phyloP scores from a whole-genome alignment of 768 basidiomycete genomes.

The Russula vinacea region DNA sequence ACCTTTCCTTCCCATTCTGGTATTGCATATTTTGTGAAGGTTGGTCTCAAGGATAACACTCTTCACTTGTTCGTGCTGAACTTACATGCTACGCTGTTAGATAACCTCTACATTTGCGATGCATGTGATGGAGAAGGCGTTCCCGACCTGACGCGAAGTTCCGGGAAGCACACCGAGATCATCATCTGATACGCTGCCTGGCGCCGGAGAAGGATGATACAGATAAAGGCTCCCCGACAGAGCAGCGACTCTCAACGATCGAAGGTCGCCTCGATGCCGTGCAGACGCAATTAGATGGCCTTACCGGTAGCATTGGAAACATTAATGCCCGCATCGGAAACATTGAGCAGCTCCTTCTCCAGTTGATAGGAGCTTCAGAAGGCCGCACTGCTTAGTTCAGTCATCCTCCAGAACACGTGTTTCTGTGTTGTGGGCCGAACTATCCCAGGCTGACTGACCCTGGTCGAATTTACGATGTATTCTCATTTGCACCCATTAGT shows the following conservation, averaged over 20 bases:
- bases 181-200: constrained; percentile 21
- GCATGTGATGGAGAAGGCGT: background rate
- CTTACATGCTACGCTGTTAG: background rate
- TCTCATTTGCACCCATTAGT: no score
- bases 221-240: constrained; percentile 1
- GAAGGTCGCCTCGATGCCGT: constrained; percentile 6
- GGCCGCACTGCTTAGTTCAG: background rate
- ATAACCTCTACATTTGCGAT: constrained; percentile 19
- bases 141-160: constrained; percentile 4
- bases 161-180: constrained; percentile 5
- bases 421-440: background rate
- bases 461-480: no score
- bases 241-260: constrained; percentile 1
- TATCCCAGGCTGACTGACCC: no score
- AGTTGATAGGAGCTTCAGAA: background rate
- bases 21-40: constrained; percentile 36
- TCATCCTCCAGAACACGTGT: background rate
- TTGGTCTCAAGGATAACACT: background rate
- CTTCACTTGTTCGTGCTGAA: background rate
- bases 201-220: background rate
- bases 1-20: constrained; percentile 35
- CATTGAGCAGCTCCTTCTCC: constrained; percentile 8
- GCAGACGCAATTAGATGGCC: background rate
- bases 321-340: background rate
- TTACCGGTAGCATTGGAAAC: no score